phyloP scores from a whole-genome alignment of 2,329 filamentous ascomycete species.

The Lachnellula subtilissima region DNA sequence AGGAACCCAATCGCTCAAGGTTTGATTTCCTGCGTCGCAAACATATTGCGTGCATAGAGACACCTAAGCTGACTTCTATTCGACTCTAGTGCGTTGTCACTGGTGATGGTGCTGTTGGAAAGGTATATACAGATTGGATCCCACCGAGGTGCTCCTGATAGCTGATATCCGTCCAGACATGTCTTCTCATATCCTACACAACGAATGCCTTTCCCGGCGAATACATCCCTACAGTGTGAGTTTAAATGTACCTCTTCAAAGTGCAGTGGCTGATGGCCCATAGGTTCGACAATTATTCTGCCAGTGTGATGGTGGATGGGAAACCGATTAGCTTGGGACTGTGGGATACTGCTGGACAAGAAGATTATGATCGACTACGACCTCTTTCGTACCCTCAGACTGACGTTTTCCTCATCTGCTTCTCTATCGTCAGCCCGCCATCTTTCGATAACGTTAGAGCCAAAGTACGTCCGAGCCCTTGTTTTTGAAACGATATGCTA shows the following conservation, averaged over 20 bases:
- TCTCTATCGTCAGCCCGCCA: constrained; percentile 94
- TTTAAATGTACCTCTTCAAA: constrained; percentile 1
- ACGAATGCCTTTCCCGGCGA: constrained; percentile 99
- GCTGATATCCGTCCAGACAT: constrained; percentile 63
- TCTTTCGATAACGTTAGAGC: constrained; percentile 99
- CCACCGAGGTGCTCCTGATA: neutral
- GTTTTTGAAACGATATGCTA: neutral
- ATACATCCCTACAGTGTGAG: constrained; percentile 97
- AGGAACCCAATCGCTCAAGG: constrained; percentile 88
- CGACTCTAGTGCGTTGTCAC: constrained; percentile 84
- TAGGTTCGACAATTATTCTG: constrained; percentile 98
- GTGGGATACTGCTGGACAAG: constrained; percentile 98
- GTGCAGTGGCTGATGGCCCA: constrained; percentile 13
- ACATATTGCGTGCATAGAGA: constrained; percentile 7
- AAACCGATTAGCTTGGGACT: constrained; percentile 95
- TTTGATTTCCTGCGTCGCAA: constrained; percentile 37
- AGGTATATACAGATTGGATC: constrained; percentile 56
- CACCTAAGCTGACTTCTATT: constrained; percentile 21
- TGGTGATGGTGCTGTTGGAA: constrained; percentile 98
- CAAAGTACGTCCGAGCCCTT: constrained; percentile 60
- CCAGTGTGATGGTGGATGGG: constrained; percentile 97
- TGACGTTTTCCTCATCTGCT: constrained; percentile 97
- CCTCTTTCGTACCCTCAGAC: constrained; percentile 97
- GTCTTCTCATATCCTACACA: constrained; percentile 97
- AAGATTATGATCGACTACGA: constrained; percentile 94